phyloP scores from a whole-genome alignment of 768 basidiomycete genomes.

The Boletus pseudo-olivaceus region DNA sequence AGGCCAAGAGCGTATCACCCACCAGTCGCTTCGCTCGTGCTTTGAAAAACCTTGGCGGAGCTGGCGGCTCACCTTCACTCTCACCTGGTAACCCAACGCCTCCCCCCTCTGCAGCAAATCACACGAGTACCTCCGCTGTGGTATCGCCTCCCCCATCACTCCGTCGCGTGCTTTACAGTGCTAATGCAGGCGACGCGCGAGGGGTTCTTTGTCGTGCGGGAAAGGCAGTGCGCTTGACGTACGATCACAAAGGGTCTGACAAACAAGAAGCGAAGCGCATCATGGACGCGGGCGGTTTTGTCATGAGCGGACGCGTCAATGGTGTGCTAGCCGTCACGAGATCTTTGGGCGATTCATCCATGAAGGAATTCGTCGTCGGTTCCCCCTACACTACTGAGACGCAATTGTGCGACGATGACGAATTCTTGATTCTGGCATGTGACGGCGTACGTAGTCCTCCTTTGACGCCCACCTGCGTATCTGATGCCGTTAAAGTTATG shows the following conservation, averaged over 20 bases:
- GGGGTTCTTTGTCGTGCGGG: conserved; percentile 91
- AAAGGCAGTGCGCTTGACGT: conserved; percentile 88
- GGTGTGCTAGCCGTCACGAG: conserved; percentile 96
- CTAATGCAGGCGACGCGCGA: conserved; percentile 95
- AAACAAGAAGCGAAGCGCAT: conserved; percentile 97
- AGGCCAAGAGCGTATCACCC: conserved; percentile 37
- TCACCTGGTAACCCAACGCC: conserved; percentile 8
- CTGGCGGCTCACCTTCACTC: conserved; percentile 18
- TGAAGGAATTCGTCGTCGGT: conserved; percentile 99
- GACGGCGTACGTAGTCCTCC: conserved; percentile 73
- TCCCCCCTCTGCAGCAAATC: conserved; percentile 28
- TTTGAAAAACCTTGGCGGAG: conserved; percentile 47
- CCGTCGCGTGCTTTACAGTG: conserved; percentile 84
- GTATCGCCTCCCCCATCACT: conserved; percentile 46
- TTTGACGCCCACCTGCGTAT: neutral
- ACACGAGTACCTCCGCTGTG: conserved; percentile 24
- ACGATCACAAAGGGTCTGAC: conserved; percentile 98
- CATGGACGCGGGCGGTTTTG: conserved; percentile 96
- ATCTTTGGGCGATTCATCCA: conserved; percentile 92
- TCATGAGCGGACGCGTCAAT: conserved; percentile 97
- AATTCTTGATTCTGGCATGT: conserved; percentile 93
- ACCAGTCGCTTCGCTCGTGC: conserved; percentile 54
- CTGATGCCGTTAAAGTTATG: conserved; percentile 62
- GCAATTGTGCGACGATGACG: conserved; percentile 83
- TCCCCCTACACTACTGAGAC: conserved; percentile 99